Percentiles rank a stretch among this genome's conserved stretches.
Conservation (phyloP, 805 yeast species). For the Hanseniaspora pseudoguilliermondii region DNA sequence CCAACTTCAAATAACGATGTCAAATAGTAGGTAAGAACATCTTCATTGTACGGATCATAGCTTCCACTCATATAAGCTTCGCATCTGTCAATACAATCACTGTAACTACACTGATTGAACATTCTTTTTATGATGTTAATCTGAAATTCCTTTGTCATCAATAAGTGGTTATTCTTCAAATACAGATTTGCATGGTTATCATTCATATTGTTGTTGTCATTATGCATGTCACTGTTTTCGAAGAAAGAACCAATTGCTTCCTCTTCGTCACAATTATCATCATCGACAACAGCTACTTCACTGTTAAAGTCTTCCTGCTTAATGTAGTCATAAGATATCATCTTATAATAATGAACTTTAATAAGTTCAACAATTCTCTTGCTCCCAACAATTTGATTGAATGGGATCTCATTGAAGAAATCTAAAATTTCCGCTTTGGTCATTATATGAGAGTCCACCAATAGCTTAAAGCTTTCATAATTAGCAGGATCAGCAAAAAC, state of each 20-base stretch:
- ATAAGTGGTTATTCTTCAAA: constrained; percentile 58
- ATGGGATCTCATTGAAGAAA: constrained; percentile 48
- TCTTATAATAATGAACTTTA: constrained; percentile 60
- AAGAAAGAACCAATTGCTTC: constrained; percentile 33
- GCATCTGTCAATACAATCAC: constrained; percentile 62
- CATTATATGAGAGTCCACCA: constrained; percentile 57
- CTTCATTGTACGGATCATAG: constrained; percentile 61
- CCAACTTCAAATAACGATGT: constrained; percentile 78
- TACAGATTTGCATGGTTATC: constrained; percentile 37
- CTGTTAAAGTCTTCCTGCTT: constrained; percentile 13
- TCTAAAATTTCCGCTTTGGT: constrained; percentile 85
- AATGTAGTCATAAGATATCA: constrained; percentile 61
- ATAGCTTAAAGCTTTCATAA: constrained; percentile 78
- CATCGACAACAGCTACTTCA: constrained; percentile 30
- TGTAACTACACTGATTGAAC: constrained; percentile 66
- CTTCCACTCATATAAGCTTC: constrained; percentile 35
- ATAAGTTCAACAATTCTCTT: constrained; percentile 60
- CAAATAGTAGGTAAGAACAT: constrained; percentile 63
- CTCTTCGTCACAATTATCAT: constrained; percentile 16
- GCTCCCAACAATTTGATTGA: constrained; percentile 55
- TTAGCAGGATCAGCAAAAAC: constrained; percentile 79
- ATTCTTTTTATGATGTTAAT: constrained; percentile 55
- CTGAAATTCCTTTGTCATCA: constrained; percentile 56
- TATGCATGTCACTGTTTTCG: neutral
- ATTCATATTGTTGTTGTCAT: neutral